Evolutionary conservation across 257 asterid genomes (phyloP).

Genomic region (Plantago major): DNA sequence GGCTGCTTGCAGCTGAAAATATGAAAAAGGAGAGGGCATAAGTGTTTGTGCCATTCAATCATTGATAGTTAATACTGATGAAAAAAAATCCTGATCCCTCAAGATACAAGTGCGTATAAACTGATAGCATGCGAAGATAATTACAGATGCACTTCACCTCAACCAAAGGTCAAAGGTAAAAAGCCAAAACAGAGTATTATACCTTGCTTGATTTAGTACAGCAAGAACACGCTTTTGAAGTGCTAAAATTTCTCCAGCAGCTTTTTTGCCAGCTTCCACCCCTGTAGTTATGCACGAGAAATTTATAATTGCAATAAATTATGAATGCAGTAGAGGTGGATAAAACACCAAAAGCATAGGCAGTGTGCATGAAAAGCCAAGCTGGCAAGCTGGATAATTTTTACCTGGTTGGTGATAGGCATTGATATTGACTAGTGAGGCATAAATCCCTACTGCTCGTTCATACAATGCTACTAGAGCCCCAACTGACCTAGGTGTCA

Average conservation of each 20-base stretch:
- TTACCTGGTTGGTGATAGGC: constrained; percentile 99
- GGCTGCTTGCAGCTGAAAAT: constrained; percentile 83
- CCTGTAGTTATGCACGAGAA: constrained; percentile 41
- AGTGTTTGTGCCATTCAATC: neutral
- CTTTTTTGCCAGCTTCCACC: constrained; percentile 98
- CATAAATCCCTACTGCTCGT: constrained; percentile 97
- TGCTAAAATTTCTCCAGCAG: constrained; percentile 96
- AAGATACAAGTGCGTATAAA: too few relatives aligned
- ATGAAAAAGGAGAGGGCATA: neutral
- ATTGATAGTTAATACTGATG: neutral
- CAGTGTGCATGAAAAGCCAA: constrained; percentile 4
- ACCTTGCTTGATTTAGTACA: constrained; percentile 96
- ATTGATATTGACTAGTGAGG: constrained; percentile 85
- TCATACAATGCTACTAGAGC: constrained; percentile 93
- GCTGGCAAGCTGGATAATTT: constrained; percentile 26
- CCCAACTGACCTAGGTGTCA: constrained; percentile 95
- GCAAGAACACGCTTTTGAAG: constrained; percentile 96
- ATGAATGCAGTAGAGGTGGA: neutral
- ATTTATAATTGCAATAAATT: constrained; percentile 12
- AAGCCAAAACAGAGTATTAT: constrained; percentile 1
- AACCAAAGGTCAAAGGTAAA: neutral
- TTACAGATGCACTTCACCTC: neutral
- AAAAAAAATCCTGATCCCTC: neutral
- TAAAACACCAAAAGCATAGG: constrained; percentile 11
- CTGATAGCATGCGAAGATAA: neutral